These are phyloP conservation scores for Liquidambar formosana DNA, from an alignment of 164 flowering plant genomes.

Conservation along the genomic window DNA sequence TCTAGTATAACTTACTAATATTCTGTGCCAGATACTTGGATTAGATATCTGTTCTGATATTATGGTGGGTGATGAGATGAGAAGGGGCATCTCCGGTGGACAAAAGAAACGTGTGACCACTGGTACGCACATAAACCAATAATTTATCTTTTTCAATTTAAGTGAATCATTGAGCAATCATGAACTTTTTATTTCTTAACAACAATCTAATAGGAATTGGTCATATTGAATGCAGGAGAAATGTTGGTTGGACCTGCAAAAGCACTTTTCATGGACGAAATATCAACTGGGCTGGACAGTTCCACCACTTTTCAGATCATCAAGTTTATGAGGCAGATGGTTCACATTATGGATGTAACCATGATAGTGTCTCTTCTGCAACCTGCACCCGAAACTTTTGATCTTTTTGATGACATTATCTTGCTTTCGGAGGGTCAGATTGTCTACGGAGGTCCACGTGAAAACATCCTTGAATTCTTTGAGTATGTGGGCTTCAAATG, in stretches of 20 bases:
- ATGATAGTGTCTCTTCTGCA: conserved; percentile 67
- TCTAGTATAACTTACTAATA: too few species aligned
- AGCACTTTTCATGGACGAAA: conserved; percentile 67
- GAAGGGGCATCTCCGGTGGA: conserved; percentile 69
- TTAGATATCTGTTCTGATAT: conserved; percentile 52
- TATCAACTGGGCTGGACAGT: conserved; percentile 75
- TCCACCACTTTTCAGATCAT: conserved; percentile 70
- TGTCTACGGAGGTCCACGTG: conserved; percentile 51
- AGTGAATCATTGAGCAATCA: too few species aligned
- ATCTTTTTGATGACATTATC: conserved; percentile 65
- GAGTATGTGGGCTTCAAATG: conserved; percentile 58
- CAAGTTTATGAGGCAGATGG: conserved; percentile 59
- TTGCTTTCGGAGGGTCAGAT: conserved; percentile 57
- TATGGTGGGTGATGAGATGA: conserved; percentile 60
- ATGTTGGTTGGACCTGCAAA: conserved; percentile 77
- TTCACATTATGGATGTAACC: conserved; percentile 58
- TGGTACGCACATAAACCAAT: conserved; percentile 25
- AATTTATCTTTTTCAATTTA: too few species aligned
- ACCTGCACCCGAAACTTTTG: conserved; percentile 70
- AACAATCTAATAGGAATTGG: neutral
- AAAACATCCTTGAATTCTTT: conserved; percentile 51
- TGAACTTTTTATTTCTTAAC: neutral
- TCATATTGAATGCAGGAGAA: conserved; percentile 41
- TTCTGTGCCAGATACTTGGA: conserved; percentile 47
- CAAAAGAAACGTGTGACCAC: conserved; percentile 58